Evolutionary conservation across 2,329 filamentous ascomycete species (phyloP).

Genomic region (Exserohilum rostratum): DNA sequence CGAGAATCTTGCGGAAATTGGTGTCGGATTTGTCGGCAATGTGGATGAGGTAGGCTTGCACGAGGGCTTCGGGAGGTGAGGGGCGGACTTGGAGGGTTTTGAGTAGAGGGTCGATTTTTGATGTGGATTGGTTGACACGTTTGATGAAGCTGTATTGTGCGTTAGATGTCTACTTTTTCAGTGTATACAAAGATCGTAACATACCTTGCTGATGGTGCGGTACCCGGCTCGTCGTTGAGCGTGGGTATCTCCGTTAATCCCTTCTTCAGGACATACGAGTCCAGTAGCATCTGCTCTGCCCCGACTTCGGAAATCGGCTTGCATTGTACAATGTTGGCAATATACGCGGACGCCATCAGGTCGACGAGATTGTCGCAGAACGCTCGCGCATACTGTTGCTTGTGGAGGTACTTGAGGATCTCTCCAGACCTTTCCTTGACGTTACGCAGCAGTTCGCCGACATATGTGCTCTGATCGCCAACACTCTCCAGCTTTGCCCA

Average conservation of each 20-base stretch:
- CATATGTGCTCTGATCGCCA: slow-evolving; percentile 91
- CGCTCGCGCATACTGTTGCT: slow-evolving; percentile 90
- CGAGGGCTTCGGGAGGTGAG: slow-evolving; percentile 87
- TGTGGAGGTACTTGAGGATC: slow-evolving; percentile 77
- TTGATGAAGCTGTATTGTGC: slow-evolving; percentile 72
- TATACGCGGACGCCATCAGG: slow-evolving; percentile 77
- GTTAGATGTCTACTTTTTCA: slow-evolving; percentile 10
- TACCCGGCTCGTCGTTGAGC: slow-evolving; percentile 61
- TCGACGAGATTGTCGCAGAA: slow-evolving; percentile 98
- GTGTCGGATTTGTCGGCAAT: slow-evolving; percentile 90
- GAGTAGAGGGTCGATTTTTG: slow-evolving; percentile 86
- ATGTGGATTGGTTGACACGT: slow-evolving; percentile 82
- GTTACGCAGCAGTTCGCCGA: slow-evolving; percentile 77
- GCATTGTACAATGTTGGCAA: slow-evolving; percentile 84
- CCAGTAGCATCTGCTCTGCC: slow-evolving; percentile 96
- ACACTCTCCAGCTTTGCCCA: slow-evolving; percentile 95
- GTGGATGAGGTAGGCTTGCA: slow-evolving; percentile 97
- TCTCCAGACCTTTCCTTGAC: slow-evolving; percentile 75
- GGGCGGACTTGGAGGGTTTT: slow-evolving; percentile 96
- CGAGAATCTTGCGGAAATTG: slow-evolving; percentile 96
- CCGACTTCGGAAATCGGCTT: slow-evolving; percentile 91
- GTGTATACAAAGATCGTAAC: slow-evolving; percentile 15
- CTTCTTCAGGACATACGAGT: slow-evolving; percentile 89
- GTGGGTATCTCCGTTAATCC: slow-evolving; percentile 74
- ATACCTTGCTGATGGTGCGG: slow-evolving; percentile 61